Percentiles rank a stretch among this genome's conserved stretches.
phyloP scores from a whole-genome alignment of 805 yeast genomes.

The Cephaloascus fragrans region DNA sequence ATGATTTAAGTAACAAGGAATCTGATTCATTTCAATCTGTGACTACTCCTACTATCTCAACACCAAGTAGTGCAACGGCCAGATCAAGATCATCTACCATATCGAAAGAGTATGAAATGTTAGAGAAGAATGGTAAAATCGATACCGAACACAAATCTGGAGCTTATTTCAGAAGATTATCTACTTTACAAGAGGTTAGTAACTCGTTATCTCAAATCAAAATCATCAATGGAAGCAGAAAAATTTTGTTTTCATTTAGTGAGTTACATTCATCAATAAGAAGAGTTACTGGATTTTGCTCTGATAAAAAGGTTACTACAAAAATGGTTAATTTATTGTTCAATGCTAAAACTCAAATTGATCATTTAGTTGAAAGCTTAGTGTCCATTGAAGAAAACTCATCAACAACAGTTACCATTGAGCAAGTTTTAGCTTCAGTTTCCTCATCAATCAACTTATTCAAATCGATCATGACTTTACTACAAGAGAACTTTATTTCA shows the following conservation, averaged over 20 bases:
- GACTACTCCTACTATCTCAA: conserved; percentile 5
- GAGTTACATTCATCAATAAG: conserved; percentile 55
- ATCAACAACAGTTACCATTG: conserved; percentile 16
- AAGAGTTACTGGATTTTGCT: conserved; percentile 47
- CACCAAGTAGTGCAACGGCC: conserved; percentile 7
- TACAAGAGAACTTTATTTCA: conserved; percentile 36
- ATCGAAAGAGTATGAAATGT: conserved; percentile 20
- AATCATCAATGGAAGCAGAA: conserved; percentile 42
- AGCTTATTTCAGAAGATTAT: conserved; percentile 56
- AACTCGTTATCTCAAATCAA: conserved; percentile 9
- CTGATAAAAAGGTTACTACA: conserved; percentile 42
- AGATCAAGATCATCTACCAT: conserved; percentile 26
- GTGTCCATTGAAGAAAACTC: conserved; percentile 39
- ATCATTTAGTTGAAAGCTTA: conserved; percentile 44
- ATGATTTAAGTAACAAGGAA: conserved; percentile 8
- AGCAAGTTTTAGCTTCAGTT: conserved; percentile 18
- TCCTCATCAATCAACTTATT: conserved; percentile 33
- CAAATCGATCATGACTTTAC: conserved; percentile 35
- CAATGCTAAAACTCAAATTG: conserved; percentile 44
- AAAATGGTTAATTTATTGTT: conserved; percentile 43
- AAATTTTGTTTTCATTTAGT: conserved; percentile 50
- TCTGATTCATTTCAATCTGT: conserved; percentile 7
- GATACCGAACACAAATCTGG: conserved; percentile 42
- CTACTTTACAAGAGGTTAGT: conserved; percentile 47
- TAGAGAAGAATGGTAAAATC: conserved; percentile 25